Percentiles rank a stretch among this genome's conserved stretches.
Conservation (phyloP, 2,329 filamentous ascomycete species). For the Shiraia sp. region DNA sequence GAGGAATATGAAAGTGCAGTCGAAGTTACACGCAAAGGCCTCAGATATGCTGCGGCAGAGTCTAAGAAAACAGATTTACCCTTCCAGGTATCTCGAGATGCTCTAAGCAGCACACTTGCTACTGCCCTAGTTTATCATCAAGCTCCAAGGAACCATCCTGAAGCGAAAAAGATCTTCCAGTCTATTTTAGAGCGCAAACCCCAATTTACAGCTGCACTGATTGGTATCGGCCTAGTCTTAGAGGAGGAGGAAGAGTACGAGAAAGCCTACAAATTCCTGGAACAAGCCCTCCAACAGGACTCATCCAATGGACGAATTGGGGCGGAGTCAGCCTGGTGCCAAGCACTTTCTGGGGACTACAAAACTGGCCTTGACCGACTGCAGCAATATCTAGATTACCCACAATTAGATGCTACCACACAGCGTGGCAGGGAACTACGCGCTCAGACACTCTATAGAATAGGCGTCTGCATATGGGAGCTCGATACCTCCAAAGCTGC, state of each 20-base stretch:
- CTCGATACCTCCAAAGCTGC: slow-evolving; percentile 73
- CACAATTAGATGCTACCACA: slow-evolving; percentile 64
- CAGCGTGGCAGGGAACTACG: slow-evolving; percentile 70
- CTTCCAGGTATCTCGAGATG: slow-evolving; percentile 65
- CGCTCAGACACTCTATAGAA: slow-evolving; percentile 81
- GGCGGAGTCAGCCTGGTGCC: slow-evolving; percentile 90
- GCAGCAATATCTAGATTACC: slow-evolving; percentile 64
- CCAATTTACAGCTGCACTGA: slow-evolving; percentile 76
- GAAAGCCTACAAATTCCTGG: slow-evolving; percentile 79
- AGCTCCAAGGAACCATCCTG: slow-evolving; percentile 83
- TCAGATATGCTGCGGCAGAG: slow-evolving; percentile 64
- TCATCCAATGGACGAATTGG: slow-evolving; percentile 75
- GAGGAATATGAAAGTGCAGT: slow-evolving; percentile 85
- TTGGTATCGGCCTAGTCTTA: slow-evolving; percentile 87
- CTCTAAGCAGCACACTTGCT: slow-evolving; percentile 75
- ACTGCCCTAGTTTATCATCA: slow-evolving; percentile 92
- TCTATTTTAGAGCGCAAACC: slow-evolving; percentile 75
- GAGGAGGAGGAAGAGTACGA: slow-evolving; percentile 91
- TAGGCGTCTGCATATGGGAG: slow-evolving; percentile 87
- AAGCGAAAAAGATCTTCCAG: slow-evolving; percentile 86
- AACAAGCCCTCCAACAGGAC: slow-evolving; percentile 74
- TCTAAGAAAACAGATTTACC: slow-evolving; percentile 68
- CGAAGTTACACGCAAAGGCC: slow-evolving; percentile 76
- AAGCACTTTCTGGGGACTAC: slow-evolving; percentile 79
- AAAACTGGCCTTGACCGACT: slow-evolving; percentile 69